Percentiles rank a stretch among this genome's conserved stretches.
These are phyloP conservation scores for Suhomyces prunicola DNA, from an alignment of 805 yeast genomes.

Conservation along the genomic window DNA sequence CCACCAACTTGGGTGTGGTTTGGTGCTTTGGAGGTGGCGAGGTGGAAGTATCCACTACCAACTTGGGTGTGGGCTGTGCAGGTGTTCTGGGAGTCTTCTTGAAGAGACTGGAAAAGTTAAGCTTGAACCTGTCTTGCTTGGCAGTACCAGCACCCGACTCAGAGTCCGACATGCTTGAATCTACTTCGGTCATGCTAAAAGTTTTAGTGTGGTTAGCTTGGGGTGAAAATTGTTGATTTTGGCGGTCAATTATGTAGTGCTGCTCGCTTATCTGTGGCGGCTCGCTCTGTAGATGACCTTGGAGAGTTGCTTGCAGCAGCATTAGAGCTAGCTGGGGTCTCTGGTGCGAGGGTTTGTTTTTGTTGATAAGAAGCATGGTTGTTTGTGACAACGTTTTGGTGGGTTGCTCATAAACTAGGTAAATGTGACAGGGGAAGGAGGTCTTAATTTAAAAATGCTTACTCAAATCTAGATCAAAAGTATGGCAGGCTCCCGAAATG, in stretches of 20 bases:
- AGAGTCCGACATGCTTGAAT: background rate
- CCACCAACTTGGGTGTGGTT: constrained; percentile 2
- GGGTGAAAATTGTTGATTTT: background rate
- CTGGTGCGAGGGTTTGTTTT: background rate
- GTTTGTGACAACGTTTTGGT: background rate
- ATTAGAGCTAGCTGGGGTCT: background rate
- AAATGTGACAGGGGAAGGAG: background rate
- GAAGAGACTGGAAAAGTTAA: constrained; percentile 11
- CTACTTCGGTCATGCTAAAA: background rate
- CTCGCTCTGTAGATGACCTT: background rate
- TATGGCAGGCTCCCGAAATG: background rate
- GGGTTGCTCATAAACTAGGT: background rate
- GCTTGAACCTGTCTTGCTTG: constrained; percentile 7
- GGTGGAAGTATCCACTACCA: background rate
- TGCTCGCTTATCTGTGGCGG: background rate
- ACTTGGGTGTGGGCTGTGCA: background rate
- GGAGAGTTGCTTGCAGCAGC: background rate
- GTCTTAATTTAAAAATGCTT: background rate
- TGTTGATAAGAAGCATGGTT: background rate
- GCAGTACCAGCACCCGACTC: background rate
- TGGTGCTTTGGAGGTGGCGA: background rate
- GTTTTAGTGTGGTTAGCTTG: background rate
- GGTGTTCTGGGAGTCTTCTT: constrained; percentile 5
- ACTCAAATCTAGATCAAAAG: background rate
- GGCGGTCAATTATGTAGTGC: background rate